These are phyloP conservation scores for Pleodorina starrii DNA, from an alignment of 139 green algal species.

Conservation along the genomic window DNA sequence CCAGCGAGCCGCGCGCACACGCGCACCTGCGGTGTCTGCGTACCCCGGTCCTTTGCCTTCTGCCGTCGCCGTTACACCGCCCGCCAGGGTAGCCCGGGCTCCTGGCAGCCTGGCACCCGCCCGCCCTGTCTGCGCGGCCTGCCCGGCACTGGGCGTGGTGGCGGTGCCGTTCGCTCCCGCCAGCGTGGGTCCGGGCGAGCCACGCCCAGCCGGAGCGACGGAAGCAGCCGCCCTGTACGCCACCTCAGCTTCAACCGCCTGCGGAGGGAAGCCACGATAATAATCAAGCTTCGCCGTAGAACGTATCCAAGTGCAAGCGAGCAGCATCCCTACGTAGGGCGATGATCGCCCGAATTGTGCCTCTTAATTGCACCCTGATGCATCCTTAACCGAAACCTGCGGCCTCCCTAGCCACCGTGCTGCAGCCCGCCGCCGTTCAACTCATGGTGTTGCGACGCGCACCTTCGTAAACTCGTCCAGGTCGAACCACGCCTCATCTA, in stretches of 20 bases:
- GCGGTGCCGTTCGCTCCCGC: background rate
- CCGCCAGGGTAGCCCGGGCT: background rate
- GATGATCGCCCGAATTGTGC: no score
- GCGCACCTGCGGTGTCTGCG: background rate
- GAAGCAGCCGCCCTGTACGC: conserved; percentile 22
- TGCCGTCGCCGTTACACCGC: background rate
- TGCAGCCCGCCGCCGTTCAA: no score
- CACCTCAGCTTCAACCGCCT: conserved; percentile 35
- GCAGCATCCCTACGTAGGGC: no score
- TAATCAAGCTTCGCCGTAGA: no score
- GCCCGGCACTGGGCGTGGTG: background rate
- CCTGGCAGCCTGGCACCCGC: background rate
- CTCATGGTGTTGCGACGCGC: background rate
- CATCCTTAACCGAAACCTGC: no score
- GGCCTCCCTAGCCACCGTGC: no score
- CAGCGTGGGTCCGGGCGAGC: background rate
- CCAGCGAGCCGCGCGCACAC: no score
- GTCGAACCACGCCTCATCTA: conserved; percentile 37
- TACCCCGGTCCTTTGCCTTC: background rate
- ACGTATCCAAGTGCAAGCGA: no score
- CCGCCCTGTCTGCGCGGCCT: background rate
- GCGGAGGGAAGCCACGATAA: background rate
- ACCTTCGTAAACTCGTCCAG: conserved; percentile 46
- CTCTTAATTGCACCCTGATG: no score
- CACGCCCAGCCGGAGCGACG: background rate